phyloP scores from a whole-genome alignment of 2,329 filamentous ascomycete species.

The Mycosphaerella sp. region DNA sequence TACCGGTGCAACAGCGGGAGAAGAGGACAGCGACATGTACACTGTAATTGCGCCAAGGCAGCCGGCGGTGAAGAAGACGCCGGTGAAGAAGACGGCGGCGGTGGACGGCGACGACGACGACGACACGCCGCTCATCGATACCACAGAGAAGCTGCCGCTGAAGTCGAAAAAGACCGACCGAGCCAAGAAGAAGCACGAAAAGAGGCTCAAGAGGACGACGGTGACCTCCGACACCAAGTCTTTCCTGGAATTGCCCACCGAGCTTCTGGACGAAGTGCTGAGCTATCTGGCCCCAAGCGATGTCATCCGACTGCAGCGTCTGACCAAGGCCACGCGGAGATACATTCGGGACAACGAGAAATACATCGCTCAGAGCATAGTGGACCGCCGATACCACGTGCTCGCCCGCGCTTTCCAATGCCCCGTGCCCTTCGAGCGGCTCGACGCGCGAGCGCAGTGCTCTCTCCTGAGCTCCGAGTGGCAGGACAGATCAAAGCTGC shows the following conservation, averaged over 20 bases:
- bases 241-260: constrained; percentile 48
- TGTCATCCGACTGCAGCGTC: constrained; percentile 42
- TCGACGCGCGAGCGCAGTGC: constrained; percentile 23
- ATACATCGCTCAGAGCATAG: constrained; percentile 42
- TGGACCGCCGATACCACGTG: constrained; percentile 45
- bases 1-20: no score
- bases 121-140: constrained; percentile 45
- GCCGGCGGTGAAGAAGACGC: constrained; percentile 6
- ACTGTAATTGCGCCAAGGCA: constrained; percentile 12
- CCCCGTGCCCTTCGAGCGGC: constrained; percentile 43
- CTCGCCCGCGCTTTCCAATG: constrained; percentile 49
- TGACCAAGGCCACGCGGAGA: constrained; percentile 39
- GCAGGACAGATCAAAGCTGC: constrained; percentile 42
- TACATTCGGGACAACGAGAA: constrained; percentile 44
- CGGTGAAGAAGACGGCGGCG: neutral
- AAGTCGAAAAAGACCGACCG: constrained; percentile 51
- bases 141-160: constrained; percentile 45
- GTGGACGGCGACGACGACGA: constrained; percentile 25
- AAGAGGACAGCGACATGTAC: constrained; percentile 3
- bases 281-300: constrained; percentile 47
- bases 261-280: constrained; percentile 48
- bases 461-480: constrained; percentile 40
- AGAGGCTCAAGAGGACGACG: constrained; percentile 31
- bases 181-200: constrained; percentile 36
- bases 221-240: constrained; percentile 32